Evolutionary conservation across 1,284 basidiomycete species (phyloP).

Genomic region (Schizopora paradoxa): DNA sequence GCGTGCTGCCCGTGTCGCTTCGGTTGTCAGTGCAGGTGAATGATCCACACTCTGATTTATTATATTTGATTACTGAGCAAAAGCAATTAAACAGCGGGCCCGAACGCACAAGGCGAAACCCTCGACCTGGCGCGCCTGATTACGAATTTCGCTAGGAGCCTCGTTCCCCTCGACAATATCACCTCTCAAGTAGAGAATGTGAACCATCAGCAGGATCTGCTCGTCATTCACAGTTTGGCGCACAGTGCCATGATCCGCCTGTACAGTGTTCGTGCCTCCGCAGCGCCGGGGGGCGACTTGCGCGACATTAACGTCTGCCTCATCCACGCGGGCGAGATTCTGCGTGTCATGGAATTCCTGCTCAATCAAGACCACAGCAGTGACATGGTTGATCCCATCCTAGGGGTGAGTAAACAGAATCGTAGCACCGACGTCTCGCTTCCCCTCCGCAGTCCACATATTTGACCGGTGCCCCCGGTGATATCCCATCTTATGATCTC

Average conservation of each 20-base stretch:
- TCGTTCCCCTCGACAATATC: constrained; percentile 21
- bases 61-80: not conserved
- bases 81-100: not conserved
- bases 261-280: constrained; percentile 28
- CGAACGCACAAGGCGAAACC: constrained; percentile 1
- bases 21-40: not conserved
- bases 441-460: too few relatives aligned
- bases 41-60: not conserved
- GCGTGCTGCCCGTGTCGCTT: constrained; percentile 2
- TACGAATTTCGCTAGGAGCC: constrained; percentile 27
- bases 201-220: constrained; percentile 20
- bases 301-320: constrained; percentile 23
- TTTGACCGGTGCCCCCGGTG: too few relatives aligned
- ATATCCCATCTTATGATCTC: not conserved
- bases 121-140: constrained; percentile 23
- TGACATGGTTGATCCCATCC: constrained; percentile 22
- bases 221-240: constrained; percentile 30
- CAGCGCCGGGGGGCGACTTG: constrained; percentile 22
- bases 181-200: constrained; percentile 17
- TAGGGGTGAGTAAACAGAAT: constrained; percentile 29
- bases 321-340: constrained; percentile 19
- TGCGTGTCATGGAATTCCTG: constrained; percentile 15
- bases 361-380: constrained; percentile 14
- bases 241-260: constrained; percentile 32
- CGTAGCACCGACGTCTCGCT: not conserved